Base-by-base conservation (phyloP, 1,284 basidiomycete species). In the Fomitopsis palustris region DNA sequence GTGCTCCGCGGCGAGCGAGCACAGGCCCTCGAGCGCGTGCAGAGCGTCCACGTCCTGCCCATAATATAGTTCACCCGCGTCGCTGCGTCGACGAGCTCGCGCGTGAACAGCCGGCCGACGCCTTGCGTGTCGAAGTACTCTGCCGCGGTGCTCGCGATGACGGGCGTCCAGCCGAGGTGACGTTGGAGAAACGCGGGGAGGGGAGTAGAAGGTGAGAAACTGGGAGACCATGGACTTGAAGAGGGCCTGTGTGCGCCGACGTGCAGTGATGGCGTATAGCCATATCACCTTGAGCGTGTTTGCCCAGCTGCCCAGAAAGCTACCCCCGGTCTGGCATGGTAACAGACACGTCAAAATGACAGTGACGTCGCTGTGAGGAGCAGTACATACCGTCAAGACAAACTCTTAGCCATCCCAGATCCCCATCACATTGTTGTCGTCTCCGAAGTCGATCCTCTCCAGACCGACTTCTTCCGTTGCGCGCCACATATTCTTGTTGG, bases 61-160 rank as follows among this genome's bases (percentile, higher is more conserved):
- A 69, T 96, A n/a, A n/a, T n/a, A n/a, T n/a, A 96, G 73, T 98
- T 98, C 49, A 95, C 93, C 19, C 95, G 81, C 8, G 93, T 93
- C 4, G 88, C 86, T 2, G 87, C 90, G 62, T 94, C 93, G 53
- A 96, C 81, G 55, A 97, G 75, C 74, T 99, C 96, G 43, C 81
- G 78, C 6, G 85, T 80, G 74, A 87, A 95, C 55, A 76, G 77
- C 55, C 78, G 70, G 42, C 82, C 78, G 33, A 92, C 77, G 25
- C 85, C 85, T 19, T 83, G 77, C 31, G 75, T 67, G 27, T 75
- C 69, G 25, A 94, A 81, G 73, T 86, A 91, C 35, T 88, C 83
- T 2, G 78, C 71, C 0, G 83, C 84, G 16, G 83, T 86, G 55
- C 79, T 80, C 23, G 80, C 78, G 0, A 82, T 72, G 25, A 87